Conservation (phyloP, 2,329 filamentous ascomycete species). For the Curvularia hawaiiensis region DNA sequence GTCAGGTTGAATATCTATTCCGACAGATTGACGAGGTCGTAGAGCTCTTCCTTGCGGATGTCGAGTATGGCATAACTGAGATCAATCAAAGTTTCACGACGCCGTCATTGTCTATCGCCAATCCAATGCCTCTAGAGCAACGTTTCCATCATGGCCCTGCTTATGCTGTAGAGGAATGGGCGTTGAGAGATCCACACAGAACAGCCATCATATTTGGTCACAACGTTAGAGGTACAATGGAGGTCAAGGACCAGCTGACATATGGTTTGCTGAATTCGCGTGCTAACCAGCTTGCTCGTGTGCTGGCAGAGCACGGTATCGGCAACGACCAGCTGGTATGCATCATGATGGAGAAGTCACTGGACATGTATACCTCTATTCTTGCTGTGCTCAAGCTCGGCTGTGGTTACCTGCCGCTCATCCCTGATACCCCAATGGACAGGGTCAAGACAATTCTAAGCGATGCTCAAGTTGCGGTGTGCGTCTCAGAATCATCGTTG, state of each 20-base stretch:
- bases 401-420: conserved; percentile 78
- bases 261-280: conserved; percentile 68
- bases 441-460: conserved; percentile 66
- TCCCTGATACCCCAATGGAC: conserved; percentile 70
- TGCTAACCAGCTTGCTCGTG: conserved; percentile 68
- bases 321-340: conserved; percentile 66
- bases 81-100: conserved; percentile 28
- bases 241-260: conserved; percentile 56
- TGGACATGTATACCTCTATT: conserved; percentile 73
- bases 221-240: conserved; percentile 46
- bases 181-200: conserved; percentile 54
- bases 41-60: conserved; percentile 48
- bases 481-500: conserved; percentile 47
- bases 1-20: conserved; percentile 63
- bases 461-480: conserved; percentile 61
- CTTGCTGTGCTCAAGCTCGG: conserved; percentile 76
- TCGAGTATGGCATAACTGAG: conserved; percentile 41
- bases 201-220: conserved; percentile 69
- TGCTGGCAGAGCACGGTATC: conserved; percentile 57
- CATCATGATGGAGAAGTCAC: conserved; percentile 78
- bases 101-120: conserved; percentile 48
- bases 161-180: conserved; percentile 61
- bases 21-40: conserved; percentile 65
- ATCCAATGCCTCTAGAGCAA: conserved; percentile 41
- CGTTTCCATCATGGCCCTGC: conserved; percentile 37